Evolutionary conservation across 306 rosid species (phyloP).

Genomic region (Begonia masoniana): DNA sequence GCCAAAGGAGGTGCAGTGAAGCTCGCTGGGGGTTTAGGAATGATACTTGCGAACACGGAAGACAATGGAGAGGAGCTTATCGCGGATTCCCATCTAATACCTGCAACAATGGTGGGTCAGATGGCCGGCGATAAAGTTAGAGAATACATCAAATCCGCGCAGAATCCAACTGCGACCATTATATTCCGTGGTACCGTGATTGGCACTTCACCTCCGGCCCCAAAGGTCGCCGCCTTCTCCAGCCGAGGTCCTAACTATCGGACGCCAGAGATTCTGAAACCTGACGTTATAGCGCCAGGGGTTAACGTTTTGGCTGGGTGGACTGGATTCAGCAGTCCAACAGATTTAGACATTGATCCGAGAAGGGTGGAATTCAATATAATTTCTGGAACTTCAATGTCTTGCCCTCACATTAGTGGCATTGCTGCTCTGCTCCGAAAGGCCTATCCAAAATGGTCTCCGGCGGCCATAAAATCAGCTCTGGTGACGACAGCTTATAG

Average conservation of each 20-base stretch:
- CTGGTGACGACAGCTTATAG: slow-evolving; percentile 64
- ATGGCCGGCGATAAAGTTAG: slow-evolving; percentile 48
- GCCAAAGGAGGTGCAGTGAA: slow-evolving; percentile 71
- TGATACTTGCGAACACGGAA: slow-evolving; percentile 50
- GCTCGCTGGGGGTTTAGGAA: slow-evolving; percentile 56
- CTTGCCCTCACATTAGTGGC: slow-evolving; percentile 90
- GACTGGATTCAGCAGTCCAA: slow-evolving; percentile 67
- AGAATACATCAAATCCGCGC: slow-evolving; percentile 26
- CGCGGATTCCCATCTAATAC: slow-evolving; percentile 66
- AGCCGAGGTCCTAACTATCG: slow-evolving; percentile 72
- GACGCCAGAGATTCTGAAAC: slow-evolving; percentile 71
- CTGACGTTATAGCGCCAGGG: slow-evolving; percentile 91
- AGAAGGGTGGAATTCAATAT: slow-evolving; percentile 87
- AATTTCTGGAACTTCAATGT: slow-evolving; percentile 90
- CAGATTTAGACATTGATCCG: slow-evolving; percentile 62
- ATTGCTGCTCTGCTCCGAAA: slow-evolving; percentile 70
- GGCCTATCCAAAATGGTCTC: slow-evolving; percentile 62
- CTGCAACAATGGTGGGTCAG: slow-evolving; percentile 79
- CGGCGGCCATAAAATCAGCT: slow-evolving; percentile 79
- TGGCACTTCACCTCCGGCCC: slow-evolving; percentile 61
- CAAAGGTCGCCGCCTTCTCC: slow-evolving; percentile 72
- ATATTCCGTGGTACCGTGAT: slow-evolving; percentile 61
- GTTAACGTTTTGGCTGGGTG: slow-evolving; percentile 85
- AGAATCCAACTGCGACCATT: slow-evolving; percentile 43
- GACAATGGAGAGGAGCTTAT: slow-evolving; percentile 70